Evolutionary conservation across 805 yeast genomes (phyloP).

Genomic region (Lipomyces mesembrius): DNA sequence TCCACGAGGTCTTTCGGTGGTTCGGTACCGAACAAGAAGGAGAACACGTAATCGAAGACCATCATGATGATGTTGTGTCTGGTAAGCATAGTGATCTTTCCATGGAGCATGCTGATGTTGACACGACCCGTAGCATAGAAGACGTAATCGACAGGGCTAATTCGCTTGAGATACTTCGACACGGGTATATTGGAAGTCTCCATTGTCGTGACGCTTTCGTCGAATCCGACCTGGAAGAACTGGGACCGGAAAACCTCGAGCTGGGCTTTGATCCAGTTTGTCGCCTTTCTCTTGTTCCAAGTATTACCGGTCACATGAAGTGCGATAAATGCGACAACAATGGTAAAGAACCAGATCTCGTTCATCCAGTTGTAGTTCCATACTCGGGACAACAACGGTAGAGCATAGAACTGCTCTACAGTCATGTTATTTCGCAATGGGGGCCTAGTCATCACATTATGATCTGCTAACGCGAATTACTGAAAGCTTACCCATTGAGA

Average conservation of each 20-base stretch:
- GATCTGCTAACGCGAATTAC: background rate
- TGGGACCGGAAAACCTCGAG: conserved; percentile 62
- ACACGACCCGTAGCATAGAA: conserved; percentile 89
- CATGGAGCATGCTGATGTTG: conserved; percentile 66
- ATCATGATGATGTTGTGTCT: conserved; percentile 79
- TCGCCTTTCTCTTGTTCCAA: conserved; percentile 62
- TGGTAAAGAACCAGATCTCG: conserved; percentile 62
- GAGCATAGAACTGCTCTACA: conserved; percentile 58
- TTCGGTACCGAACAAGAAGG: conserved; percentile 56
- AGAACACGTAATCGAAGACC: conserved; percentile 64
- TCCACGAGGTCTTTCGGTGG: conserved; percentile 61
- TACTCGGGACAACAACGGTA: conserved; percentile 66
- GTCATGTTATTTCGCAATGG: conserved; percentile 27
- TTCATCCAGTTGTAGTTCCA: conserved; percentile 72
- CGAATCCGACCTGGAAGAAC: conserved; percentile 74
- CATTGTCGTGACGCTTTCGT: conserved; percentile 27
- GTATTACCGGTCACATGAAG: conserved; percentile 63
- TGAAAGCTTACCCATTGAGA: conserved; percentile 6
- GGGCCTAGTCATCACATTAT: background rate
- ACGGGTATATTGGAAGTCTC: conserved; percentile 45
- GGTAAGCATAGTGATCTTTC: conserved; percentile 67
- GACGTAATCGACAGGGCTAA: conserved; percentile 62
- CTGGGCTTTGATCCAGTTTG: conserved; percentile 56
- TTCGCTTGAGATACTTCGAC: conserved; percentile 52
- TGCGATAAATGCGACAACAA: conserved; percentile 56